Conservation (phyloP, 2,329 filamentous ascomycete species). For the Fusarium chlamydosporum region DNA sequence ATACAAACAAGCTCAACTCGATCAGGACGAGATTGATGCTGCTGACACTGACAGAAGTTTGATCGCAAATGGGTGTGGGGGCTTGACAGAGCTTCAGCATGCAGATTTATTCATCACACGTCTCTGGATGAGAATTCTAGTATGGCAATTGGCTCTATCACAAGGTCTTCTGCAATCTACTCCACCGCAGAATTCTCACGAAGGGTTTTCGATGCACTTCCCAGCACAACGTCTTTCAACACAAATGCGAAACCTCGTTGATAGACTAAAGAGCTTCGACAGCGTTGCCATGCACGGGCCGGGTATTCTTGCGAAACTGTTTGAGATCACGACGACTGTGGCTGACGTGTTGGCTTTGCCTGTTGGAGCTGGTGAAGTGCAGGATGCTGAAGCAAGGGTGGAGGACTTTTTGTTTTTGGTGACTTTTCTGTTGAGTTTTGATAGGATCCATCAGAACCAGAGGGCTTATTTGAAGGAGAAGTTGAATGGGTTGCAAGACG, state of each 20-base stretch:
- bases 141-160: slow-evolving; percentile 60
- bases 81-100: slow-evolving; percentile 57
- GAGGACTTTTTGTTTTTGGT: slow-evolving; percentile 69
- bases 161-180: slow-evolving; percentile 56
- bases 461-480: slow-evolving; percentile 59
- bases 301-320: slow-evolving; percentile 71
- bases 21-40: slow-evolving; percentile 56
- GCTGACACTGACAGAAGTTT: slow-evolving; percentile 50
- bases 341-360: slow-evolving; percentile 70
- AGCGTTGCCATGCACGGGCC: slow-evolving; percentile 69
- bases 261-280: slow-evolving; percentile 54
- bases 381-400: slow-evolving; percentile 63
- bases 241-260: slow-evolving; percentile 57
- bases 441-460: slow-evolving; percentile 62
- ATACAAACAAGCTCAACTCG: slow-evolving; percentile 58
- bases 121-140: slow-evolving; percentile 59
- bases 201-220: slow-evolving; percentile 58
- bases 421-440: slow-evolving; percentile 66
- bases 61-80: slow-evolving; percentile 41
- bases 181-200: slow-evolving; percentile 52
- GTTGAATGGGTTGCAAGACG: slow-evolving; percentile 54
- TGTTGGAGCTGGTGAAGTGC: slow-evolving; percentile 55
- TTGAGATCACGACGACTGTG: slow-evolving; percentile 72
- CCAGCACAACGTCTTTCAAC: slow-evolving; percentile 56
- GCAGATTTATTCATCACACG: slow-evolving; percentile 59